A percentile compares a stretch with the other conserved stretches of the same genome.
These are phyloP conservation scores for Botryotinia calthae DNA, from an alignment of 2,329 filamentous ascomycete species.

Conservation along the genomic window DNA sequence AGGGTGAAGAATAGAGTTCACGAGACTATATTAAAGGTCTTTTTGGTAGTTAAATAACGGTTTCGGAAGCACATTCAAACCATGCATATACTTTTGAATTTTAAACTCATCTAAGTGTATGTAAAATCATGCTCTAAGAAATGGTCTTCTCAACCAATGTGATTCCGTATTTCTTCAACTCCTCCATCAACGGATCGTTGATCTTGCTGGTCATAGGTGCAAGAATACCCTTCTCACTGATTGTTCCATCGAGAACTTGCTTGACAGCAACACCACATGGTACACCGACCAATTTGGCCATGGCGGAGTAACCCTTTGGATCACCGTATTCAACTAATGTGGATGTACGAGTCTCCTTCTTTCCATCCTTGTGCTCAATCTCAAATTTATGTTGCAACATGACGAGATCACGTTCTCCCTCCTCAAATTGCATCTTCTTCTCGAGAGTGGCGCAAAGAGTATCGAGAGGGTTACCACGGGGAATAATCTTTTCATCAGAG, in stretches of 20 bases:
- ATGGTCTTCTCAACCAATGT: conserved; percentile 67
- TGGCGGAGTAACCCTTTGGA: conserved; percentile 73
- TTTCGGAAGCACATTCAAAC: background rate
- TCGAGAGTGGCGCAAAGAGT: conserved; percentile 88
- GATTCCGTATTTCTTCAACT: conserved; percentile 74
- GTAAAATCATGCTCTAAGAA: conserved; percentile 29
- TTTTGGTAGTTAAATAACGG: background rate
- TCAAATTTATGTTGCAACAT: conserved; percentile 79
- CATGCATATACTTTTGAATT: conserved; percentile 4
- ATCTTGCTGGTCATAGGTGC: conserved; percentile 74
- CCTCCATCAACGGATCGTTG: conserved; percentile 70
- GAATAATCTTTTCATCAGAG: conserved; percentile 65
- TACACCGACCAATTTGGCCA: conserved; percentile 79
- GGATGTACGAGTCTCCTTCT: conserved; percentile 71
- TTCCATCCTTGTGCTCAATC: conserved; percentile 79
- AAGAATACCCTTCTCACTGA: conserved; percentile 69
- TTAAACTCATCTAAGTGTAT: conserved; percentile 1
- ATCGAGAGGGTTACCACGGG: conserved; percentile 78
- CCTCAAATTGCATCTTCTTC: conserved; percentile 85
- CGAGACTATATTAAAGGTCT: background rate
- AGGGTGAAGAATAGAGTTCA: background rate
- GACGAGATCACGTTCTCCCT: conserved; percentile 81
- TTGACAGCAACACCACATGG: conserved; percentile 73
- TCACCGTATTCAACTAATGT: conserved; percentile 83
- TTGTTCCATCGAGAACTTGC: conserved; percentile 73